Conservation (phyloP, 805 yeast species). For the Candida nanaspora region DNA sequence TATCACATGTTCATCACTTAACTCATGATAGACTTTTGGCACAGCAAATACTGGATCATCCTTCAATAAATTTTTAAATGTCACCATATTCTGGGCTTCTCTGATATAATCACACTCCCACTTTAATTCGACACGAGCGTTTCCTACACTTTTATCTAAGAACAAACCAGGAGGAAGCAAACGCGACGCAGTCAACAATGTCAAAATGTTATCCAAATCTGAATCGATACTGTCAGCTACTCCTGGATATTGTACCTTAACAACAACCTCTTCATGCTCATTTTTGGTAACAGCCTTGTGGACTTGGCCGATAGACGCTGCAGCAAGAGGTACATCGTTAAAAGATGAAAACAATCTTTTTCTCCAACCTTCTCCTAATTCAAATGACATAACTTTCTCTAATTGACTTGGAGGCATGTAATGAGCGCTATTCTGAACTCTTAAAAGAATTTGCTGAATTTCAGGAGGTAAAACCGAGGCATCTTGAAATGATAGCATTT, state of each 20-base stretch:
- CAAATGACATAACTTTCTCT: slow-evolving; percentile 61
- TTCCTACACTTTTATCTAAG: slow-evolving; percentile 84
- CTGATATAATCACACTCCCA: slow-evolving; percentile 97
- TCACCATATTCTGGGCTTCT: slow-evolving; percentile 71
- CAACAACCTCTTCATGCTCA: slow-evolving; percentile 72
- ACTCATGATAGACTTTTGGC: slow-evolving; percentile 71
- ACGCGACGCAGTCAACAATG: slow-evolving; percentile 80
- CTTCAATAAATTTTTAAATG: slow-evolving; percentile 55
- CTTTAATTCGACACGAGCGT: slow-evolving; percentile 86
- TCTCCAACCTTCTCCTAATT: slow-evolving; percentile 80
- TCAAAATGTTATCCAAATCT: slow-evolving; percentile 77
- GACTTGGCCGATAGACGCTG: slow-evolving; percentile 97
- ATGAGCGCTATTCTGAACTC: slow-evolving; percentile 92
- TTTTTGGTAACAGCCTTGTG: slow-evolving; percentile 67
- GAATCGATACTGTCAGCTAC: slow-evolving; percentile 91
- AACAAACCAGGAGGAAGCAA: slow-evolving; percentile 87
- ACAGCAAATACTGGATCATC: slow-evolving; percentile 64
- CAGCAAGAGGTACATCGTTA: slow-evolving; percentile 88
- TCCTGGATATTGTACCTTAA: slow-evolving; percentile 96
- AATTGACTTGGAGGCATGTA: slow-evolving; percentile 94
- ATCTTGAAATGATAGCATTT: slow-evolving; percentile 92
- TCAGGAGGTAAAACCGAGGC: slow-evolving; percentile 77
- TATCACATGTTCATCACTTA: slow-evolving; percentile 75
- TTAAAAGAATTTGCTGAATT: slow-evolving; percentile 67
- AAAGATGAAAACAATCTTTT: slow-evolving; percentile 57